Percentiles rank a stretch among this genome's conserved stretches.
Evolutionary conservation across 2,329 filamentous ascomycete species (phyloP).

Genomic region (Xylariaceae sp.): DNA sequence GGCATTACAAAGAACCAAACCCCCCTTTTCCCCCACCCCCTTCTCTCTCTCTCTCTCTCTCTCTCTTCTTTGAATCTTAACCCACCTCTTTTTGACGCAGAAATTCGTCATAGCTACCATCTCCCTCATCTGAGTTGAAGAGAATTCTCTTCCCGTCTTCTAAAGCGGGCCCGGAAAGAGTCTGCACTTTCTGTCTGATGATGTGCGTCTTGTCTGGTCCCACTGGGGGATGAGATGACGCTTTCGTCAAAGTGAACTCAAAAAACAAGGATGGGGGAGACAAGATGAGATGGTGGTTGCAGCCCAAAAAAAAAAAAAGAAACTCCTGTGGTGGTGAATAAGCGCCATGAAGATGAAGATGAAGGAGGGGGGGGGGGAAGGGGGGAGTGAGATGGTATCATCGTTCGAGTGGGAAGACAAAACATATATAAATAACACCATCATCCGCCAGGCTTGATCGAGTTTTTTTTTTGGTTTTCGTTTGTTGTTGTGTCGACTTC

Average conservation of each 20-base stretch:
- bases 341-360: not conserved
- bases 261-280: not conserved
- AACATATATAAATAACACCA: no score
- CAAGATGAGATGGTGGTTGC: not conserved
- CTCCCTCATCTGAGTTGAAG: not conserved
- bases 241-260: constrained; percentile 18
- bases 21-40: no score
- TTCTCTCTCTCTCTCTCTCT: no score
- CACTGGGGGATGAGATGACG: constrained; percentile 11
- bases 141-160: constrained; percentile 3
- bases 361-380: no score
- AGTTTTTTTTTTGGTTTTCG: no score
- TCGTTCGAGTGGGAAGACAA: no score
- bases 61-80: not conserved
- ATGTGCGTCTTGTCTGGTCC: constrained; percentile 5
- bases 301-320: not conserved
- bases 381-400: no score
- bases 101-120: constrained; percentile 8
- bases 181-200: constrained; percentile 6
- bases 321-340: not conserved
- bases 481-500: no score
- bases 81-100: not conserved
- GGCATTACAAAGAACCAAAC: no score
- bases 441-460: no score
- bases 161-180: not conserved